Base-by-base conservation (phyloP, 2,329 filamentous ascomycete genomes). In the Huntiella decipiens region DNA sequence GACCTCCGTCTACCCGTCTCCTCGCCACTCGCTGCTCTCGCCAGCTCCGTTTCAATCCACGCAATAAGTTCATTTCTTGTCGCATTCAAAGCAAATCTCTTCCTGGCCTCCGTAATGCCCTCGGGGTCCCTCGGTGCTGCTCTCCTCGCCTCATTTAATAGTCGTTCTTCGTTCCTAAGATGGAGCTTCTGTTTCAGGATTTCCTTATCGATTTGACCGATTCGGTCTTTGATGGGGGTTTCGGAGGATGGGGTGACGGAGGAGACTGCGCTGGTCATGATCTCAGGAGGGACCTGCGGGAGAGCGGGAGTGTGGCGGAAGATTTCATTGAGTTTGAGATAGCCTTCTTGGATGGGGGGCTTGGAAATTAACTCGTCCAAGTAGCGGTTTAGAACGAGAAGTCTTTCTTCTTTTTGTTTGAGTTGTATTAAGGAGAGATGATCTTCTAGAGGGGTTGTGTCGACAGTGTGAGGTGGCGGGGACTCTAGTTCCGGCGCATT, bases 11-110 rank as follows among this genome's bases (percentile, higher is more conserved):
- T n/a, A 15, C 19, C 32, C 11, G 19, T 17, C 6, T 45, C 31
- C 5, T 34, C 28, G 19, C 15, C 22, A 6, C 40, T 19, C 3
- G 44, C 43, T 4, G 41, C 41, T 55, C 47, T 32, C 49, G 49
- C 41, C 16, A 80, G 59, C 55, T 79, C 77, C 4, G 60, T 62
- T 56, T 80, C 76, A 47, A 80, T 77, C 76, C 76, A 80, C 47
- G 60, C 64, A 49, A 80, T 79, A 43, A 80, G 64, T 51, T 73
- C 71, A 44, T 70, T 68, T 12, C 77, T 66, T 8, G 75, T 72
- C 5, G 61, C 61, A 37, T 65, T 66, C 7, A 80, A 59, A 11
- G 76, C 76, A 41, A 66, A 61, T 2, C 74, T 52, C 51, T 68
- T 71, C 12, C 61, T 57, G 45, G 55, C 52, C 11, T 59, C 56